These are phyloP conservation scores for Wickerhamiella kurtzmanii DNA, from an alignment of 805 yeast genomes.

Conservation along the genomic window DNA sequence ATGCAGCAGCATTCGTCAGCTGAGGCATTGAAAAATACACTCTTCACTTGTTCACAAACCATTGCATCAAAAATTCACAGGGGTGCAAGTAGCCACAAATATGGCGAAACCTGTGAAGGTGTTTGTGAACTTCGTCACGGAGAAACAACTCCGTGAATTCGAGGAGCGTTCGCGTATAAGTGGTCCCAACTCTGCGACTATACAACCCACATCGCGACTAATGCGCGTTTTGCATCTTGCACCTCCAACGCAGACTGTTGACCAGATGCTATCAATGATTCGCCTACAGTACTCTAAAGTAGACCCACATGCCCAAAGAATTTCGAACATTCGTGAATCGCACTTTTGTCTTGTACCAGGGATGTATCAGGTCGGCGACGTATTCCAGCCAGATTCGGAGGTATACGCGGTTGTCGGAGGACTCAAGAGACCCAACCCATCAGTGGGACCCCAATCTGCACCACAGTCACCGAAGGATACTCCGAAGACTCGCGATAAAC, in stretches of 20 bases:
- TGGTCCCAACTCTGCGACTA: neutral
- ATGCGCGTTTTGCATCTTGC: slow-evolving; percentile 1
- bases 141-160: neutral
- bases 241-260: neutral
- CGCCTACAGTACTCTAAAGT: neutral
- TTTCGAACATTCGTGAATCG: neutral
- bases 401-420: neutral
- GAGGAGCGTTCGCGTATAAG: neutral
- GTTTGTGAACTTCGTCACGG: neutral
- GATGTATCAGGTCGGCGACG: neutral
- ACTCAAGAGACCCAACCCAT: neutral
- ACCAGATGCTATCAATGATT: neutral
- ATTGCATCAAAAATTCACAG: neutral
- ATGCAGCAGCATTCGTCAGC: no score
- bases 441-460: neutral
- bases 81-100: neutral
- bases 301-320: no score
- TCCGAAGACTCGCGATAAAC: neutral
- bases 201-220: neutral
- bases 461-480: neutral
- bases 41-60: neutral
- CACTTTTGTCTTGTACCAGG: neutral
- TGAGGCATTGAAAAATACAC: neutral
- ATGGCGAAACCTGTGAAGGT: neutral
- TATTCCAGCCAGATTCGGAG: neutral